These are phyloP conservation scores for Moricandia arvensis DNA, from an alignment of 345 rosid species.

Conservation along the genomic window DNA sequence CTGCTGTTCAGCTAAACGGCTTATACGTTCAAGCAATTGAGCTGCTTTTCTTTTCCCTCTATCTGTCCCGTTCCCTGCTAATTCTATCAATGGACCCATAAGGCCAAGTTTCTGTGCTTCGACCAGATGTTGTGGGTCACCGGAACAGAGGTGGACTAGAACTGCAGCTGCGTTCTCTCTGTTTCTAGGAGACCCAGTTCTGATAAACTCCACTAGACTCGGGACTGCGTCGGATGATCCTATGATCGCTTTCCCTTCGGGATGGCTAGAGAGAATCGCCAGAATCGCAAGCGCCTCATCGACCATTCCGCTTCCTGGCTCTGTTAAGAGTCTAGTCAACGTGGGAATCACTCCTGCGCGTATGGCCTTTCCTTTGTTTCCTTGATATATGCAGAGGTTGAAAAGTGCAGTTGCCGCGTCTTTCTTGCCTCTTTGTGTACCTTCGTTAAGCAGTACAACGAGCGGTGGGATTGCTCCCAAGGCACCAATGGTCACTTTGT, in stretches of 20 bases:
- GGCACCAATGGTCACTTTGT: slow-evolving; percentile 83
- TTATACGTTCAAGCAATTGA: slow-evolving; percentile 79
- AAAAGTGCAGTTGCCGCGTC: slow-evolving; percentile 98
- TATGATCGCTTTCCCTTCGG: slow-evolving; percentile 68
- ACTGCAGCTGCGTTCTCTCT: slow-evolving; percentile 84
- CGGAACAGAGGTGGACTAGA: slow-evolving; percentile 78
- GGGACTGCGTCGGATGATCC: slow-evolving; percentile 75
- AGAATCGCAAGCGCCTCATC: slow-evolving; percentile 82
- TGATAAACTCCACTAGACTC: slow-evolving; percentile 63
- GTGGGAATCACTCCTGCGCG: slow-evolving; percentile 84
- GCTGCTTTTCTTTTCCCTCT: slow-evolving; percentile 95
- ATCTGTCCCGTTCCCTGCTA: slow-evolving; percentile 87
- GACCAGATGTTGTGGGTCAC: slow-evolving; percentile 64
- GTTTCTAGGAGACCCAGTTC: slow-evolving; percentile 72
- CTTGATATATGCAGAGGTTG: slow-evolving; percentile 94
- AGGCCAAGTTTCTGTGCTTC: slow-evolving; percentile 83
- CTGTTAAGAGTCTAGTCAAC: slow-evolving; percentile 61
- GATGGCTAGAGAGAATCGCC: slow-evolving; percentile 74
- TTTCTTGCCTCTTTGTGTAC: slow-evolving; percentile 94
- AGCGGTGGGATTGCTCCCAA: slow-evolving; percentile 90
- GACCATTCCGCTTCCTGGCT: slow-evolving; percentile 74
- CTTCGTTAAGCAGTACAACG: slow-evolving; percentile 77
- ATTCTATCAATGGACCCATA: slow-evolving; percentile 70
- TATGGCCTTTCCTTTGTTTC: slow-evolving; percentile 96
- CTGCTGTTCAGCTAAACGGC: slow-evolving; percentile 68